Base-by-base conservation (phyloP, 768 basidiomycete genomes). In the Boletus sp. region DNA sequence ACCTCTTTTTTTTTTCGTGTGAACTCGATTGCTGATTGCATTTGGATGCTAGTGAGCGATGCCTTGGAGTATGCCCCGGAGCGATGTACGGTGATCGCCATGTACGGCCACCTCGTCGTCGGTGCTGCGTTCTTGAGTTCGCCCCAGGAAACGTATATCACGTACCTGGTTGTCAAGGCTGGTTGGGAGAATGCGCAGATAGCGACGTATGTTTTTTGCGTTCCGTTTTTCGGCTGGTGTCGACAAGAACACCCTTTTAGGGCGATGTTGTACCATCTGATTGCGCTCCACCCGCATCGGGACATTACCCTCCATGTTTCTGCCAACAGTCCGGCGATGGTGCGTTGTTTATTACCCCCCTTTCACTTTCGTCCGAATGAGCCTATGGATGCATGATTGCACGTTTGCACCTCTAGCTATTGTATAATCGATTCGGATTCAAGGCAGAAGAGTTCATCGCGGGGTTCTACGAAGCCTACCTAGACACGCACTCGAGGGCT, bases 361-460 rank as follows among this genome's bases (percentile, higher is more conserved):
- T 33, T 44, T 4, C 30, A 29, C 2, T 35, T 34, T 51, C 29
- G 38, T 5, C 34, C 35, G 1, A 30, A 30, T 11, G 6, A 15
- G 48, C 4, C 13, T n/a, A 3, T 23, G 38, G 13, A 57, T 19
- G 45, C 17, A 5, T 25, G 21, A 29, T 23, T 30, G 1, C 40
- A 37, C 6, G 21, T 15, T 37, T 40, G 19, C 6, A 8, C 5
- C 5, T 15, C 9, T 8, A 90, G 89, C 71, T 91, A 5, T 69
- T 93, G 17, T 93, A 92, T 71, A 92, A 93, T 58, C 84, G 83
- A 47, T 91, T 93, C 61, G 90, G 90, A 27, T 91, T 93, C 77
- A 92, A 93, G 60, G 87, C 88, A 0, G 90, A 92, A 70, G 88
- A 88, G 64, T 91, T 91, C 55, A 78, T 92, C 21, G 83, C 81